Evolutionary conservation across 2,329 filamentous ascomycete genomes (phyloP).

Genomic region (Penicillium verrucosum): DNA sequence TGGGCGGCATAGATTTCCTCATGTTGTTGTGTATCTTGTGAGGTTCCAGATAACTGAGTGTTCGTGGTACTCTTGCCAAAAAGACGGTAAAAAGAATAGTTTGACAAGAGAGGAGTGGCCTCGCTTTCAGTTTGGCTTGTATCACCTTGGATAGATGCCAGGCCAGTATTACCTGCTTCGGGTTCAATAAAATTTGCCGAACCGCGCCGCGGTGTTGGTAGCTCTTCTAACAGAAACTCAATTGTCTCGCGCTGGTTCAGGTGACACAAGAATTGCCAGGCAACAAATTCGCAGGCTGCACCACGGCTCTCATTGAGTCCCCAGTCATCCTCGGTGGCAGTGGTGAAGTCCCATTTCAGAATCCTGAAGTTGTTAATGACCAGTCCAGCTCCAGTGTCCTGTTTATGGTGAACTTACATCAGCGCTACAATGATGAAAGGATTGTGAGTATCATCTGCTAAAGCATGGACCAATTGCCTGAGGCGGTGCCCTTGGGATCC

Average conservation of each 20-base stretch:
- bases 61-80: slow-evolving; percentile 35
- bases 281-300: slow-evolving; percentile 59
- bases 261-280: slow-evolving; percentile 59
- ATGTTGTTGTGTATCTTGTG: slow-evolving; percentile 38
- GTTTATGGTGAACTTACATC: slow-evolving; percentile 42
- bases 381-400: neutral
- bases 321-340: slow-evolving; percentile 51
- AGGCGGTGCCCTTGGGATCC: slow-evolving; percentile 38
- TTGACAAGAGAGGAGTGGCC: slow-evolving; percentile 31
- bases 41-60: slow-evolving; percentile 46
- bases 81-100: slow-evolving; percentile 21
- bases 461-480: slow-evolving; percentile 36
- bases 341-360: slow-evolving; percentile 55
- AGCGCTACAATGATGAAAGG: slow-evolving; percentile 48
- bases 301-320: slow-evolving; percentile 56
- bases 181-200: slow-evolving; percentile 18
- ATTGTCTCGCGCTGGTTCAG: slow-evolving; percentile 57
- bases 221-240: slow-evolving; percentile 55
- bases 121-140: slow-evolving; percentile 20
- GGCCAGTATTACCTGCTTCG: slow-evolving; percentile 21
- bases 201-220: slow-evolving; percentile 32
- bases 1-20: slow-evolving; percentile 56
- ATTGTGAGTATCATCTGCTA: slow-evolving; percentile 45
- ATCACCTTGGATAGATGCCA: slow-evolving; percentile 7
- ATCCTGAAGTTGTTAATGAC: slow-evolving; percentile 40